Evolutionary conservation across 306 rosid species (phyloP), one percentile per base, ranked within the genome.

Genomic region (Glycine soja): DNA sequence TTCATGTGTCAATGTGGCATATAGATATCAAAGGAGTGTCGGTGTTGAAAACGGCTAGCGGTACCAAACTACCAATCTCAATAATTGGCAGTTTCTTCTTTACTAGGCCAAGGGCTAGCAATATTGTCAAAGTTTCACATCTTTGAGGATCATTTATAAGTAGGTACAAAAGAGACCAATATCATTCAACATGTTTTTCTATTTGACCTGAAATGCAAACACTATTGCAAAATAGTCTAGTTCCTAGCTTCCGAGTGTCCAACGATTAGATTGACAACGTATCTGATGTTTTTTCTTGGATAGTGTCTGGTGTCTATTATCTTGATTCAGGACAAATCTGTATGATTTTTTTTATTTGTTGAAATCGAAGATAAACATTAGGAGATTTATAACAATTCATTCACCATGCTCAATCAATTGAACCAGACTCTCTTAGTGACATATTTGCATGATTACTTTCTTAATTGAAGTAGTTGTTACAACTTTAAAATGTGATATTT

Each of bases 191-290:
- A 36, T 36, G 65, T 13, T 51, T 77, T 38, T 4, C 3, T 52
- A 10, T 38, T 52, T 18, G 51, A 54, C 69, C 76, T 76, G 72
- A 24, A 58, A 69, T 38, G 51, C 54, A 57, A 67, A 72, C 70
- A 68, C 47, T 18, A 58, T 82, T 46, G 64, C 56, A 82, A 58
- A 10, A 8, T 43, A 65, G 76, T 67, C 86, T 10, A 14, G 67
- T 59, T 16, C 67, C 36, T n/a, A n/a, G n/a, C n/a, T 73, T 54
- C 61, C 47, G n/a, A 2, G 24, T 42, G 52, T 66, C 84, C 51
- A 52, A 13, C 6, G 3, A 61, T 72, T 16, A n/a, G 10, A n/a
- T n/a, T 79, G 36, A 58, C 36, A 56, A 69, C 10, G 51, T 66
- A 5, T 12, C n/a, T 71, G 48, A 34, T 45, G 36, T 34, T 74